Conservation (phyloP, 1,139 yeast genomes). For the Sugiyamaella neomexicana region DNA sequence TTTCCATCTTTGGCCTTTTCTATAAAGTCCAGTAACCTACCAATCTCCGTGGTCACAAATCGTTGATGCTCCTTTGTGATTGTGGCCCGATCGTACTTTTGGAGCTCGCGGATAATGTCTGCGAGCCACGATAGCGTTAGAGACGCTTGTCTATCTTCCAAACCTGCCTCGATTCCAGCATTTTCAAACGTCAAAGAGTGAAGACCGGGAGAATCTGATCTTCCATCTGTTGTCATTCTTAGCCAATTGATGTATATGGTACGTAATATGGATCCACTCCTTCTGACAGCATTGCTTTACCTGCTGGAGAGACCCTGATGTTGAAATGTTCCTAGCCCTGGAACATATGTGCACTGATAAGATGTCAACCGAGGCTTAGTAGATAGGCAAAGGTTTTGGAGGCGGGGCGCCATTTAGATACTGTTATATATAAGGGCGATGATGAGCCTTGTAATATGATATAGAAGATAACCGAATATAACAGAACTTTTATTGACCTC, state of each 20-base stretch:
- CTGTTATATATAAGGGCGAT: too few relatives aligned
- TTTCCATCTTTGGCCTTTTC: slow-evolving; percentile 27
- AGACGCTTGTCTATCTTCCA: slow-evolving; percentile 31
- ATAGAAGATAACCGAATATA: too few relatives aligned
- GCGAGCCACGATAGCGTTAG: slow-evolving; percentile 30
- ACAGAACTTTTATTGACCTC: too few relatives aligned
- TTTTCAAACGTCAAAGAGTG: slow-evolving; percentile 25
- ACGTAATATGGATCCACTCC: background rate
- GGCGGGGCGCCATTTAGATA: too few relatives aligned
- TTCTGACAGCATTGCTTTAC: too few relatives aligned
- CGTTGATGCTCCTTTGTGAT: slow-evolving; percentile 27
- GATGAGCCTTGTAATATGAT: too few relatives aligned
- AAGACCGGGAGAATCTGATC: background rate
- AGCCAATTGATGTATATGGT: background rate
- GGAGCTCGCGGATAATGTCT: slow-evolving; percentile 22
- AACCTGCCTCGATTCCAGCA: slow-evolving; percentile 26
- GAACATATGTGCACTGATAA: background rate
- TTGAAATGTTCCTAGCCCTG: too few relatives aligned
- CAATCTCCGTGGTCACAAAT: slow-evolving; percentile 28
- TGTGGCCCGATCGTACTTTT: slow-evolving; percentile 14
- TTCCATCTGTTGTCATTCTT: background rate
- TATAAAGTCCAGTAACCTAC: slow-evolving; percentile 26
- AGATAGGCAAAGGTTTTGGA: too few relatives aligned
- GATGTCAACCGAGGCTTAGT: too few relatives aligned
- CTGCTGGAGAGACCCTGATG: too few relatives aligned